Conservation (phyloP, 2,329 filamentous ascomycete species). For the Lachnellula subtilissima region DNA sequence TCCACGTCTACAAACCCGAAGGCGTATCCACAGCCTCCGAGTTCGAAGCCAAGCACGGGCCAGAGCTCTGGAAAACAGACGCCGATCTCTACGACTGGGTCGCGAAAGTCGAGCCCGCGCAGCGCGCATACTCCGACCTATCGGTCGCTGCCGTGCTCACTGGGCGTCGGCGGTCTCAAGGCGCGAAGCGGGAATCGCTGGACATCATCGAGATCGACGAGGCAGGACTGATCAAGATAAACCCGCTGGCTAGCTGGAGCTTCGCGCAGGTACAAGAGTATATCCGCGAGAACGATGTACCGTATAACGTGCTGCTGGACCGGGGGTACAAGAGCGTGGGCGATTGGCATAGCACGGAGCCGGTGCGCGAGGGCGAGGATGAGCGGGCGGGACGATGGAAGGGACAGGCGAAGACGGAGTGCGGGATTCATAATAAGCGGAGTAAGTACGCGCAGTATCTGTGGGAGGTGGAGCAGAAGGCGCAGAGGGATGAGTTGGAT, state of each 20-base stretch:
- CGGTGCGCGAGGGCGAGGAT: conserved; percentile 86
- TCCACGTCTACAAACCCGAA: conserved; percentile 88
- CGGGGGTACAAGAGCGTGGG: conserved; percentile 96
- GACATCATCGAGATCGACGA: conserved; percentile 87
- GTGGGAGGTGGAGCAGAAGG: conserved; percentile 30
- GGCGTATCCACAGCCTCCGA: conserved; percentile 67
- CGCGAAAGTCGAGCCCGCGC: conserved; percentile 94
- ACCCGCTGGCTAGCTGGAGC: conserved; percentile 90
- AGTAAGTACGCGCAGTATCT: conserved; percentile 81
- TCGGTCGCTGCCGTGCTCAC: conserved; percentile 88
- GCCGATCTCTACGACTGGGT: conserved; percentile 93
- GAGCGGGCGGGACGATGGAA: conserved; percentile 97
- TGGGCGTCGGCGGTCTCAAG: conserved; percentile 85
- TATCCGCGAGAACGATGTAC: conserved; percentile 78
- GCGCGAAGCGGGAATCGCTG: conserved; percentile 83
- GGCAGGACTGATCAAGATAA: conserved; percentile 92
- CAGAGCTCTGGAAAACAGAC: conserved; percentile 77
- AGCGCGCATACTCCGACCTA: conserved; percentile 83
- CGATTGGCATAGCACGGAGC: conserved; percentile 95
- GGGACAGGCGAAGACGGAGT: conserved; percentile 92
- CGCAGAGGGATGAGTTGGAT: conserved; percentile 27
- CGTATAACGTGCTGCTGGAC: conserved; percentile 89
- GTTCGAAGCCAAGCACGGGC: conserved; percentile 78
- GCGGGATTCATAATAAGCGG: conserved; percentile 97
- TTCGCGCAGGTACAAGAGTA: conserved; percentile 89